Conservation (phyloP, 2,329 filamentous ascomycete species). For the Fusarium nisikadoi region DNA sequence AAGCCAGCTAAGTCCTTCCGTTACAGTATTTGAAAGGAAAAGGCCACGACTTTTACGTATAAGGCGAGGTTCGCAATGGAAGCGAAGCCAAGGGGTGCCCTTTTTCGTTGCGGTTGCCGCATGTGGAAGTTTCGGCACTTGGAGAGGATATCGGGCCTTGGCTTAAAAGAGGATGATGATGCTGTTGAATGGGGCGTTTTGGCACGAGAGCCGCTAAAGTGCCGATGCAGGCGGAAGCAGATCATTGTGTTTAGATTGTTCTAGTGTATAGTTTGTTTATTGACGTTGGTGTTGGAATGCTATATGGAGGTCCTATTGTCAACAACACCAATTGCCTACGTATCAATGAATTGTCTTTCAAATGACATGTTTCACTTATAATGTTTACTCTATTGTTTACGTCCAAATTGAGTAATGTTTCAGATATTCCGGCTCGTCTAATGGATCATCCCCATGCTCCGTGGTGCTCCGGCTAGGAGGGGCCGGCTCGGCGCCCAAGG, state of each 20-base stretch:
- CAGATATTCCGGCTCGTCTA: not conserved
- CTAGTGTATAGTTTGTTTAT: not conserved
- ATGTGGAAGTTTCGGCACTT: constrained; percentile 24
- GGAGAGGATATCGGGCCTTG: not conserved
- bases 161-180: constrained; percentile 8
- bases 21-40: not conserved
- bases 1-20: not conserved
- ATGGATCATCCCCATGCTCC: constrained; percentile 2
- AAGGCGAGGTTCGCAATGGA: not conserved
- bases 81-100: no score
- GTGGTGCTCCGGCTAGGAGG: constrained; percentile 18
- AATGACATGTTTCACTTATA: not conserved
- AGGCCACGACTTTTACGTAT: not conserved
- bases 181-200: constrained; percentile 3
- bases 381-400: not conserved
- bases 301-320: not conserved
- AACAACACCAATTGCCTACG: not conserved
- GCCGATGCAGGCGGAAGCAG: constrained; percentile 17
- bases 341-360: not conserved
- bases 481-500: constrained; percentile 25
- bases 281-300: not conserved
- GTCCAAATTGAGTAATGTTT: not conserved
- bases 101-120: constrained; percentile 20
- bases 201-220: not conserved
- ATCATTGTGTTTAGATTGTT: not conserved